Evolutionary conservation across 768 basidiomycete species (phyloP).

Genomic region (Hygrophorus russula): DNA sequence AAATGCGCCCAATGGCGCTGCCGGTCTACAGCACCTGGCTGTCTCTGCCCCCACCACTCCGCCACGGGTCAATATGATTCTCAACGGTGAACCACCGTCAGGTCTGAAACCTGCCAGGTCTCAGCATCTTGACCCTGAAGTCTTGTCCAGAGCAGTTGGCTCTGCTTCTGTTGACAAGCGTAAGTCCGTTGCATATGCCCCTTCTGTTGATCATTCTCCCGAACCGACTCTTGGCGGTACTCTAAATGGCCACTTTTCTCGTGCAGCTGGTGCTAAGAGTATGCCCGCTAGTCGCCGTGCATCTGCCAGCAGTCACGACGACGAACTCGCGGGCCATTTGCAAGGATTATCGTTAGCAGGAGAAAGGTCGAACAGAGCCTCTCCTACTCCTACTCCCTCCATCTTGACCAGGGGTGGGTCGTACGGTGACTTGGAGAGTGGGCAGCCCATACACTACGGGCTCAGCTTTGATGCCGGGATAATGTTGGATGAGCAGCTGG

Average conservation of each 20-base stretch:
- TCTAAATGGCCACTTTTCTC: slow-evolving; percentile 42
- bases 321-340: slow-evolving; percentile 67
- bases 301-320: slow-evolving; percentile 80
- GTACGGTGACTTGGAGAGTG: slow-evolving; percentile 49
- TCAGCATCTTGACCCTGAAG: slow-evolving; percentile 48
- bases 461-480: slow-evolving; percentile 72
- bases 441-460: slow-evolving; percentile 33
- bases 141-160: slow-evolving; percentile 59
- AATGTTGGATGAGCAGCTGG: slow-evolving; percentile 89
- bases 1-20: slow-evolving; percentile 24
- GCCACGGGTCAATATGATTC: slow-evolving; percentile 63
- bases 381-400: slow-evolving; percentile 48
- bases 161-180: slow-evolving; percentile 61
- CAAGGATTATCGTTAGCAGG: slow-evolving; percentile 61
- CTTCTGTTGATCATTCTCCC: slow-evolving; percentile 63
- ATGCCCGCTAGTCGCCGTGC: slow-evolving; percentile 89
- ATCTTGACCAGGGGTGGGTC: slow-evolving; percentile 39
- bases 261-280: slow-evolving; percentile 73
- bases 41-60: slow-evolving; percentile 86
- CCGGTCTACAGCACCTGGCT: slow-evolving; percentile 62
- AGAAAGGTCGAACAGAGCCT: slow-evolving; percentile 45
- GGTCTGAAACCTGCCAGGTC: slow-evolving; percentile 30
- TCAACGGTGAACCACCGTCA: slow-evolving; percentile 46
- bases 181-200: slow-evolving; percentile 80
- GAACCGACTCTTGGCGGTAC: slow-evolving; percentile 39